Conservation (phyloP, 1,284 basidiomycete species). For the Cutaneotrichosporon mucoides region DNA sequence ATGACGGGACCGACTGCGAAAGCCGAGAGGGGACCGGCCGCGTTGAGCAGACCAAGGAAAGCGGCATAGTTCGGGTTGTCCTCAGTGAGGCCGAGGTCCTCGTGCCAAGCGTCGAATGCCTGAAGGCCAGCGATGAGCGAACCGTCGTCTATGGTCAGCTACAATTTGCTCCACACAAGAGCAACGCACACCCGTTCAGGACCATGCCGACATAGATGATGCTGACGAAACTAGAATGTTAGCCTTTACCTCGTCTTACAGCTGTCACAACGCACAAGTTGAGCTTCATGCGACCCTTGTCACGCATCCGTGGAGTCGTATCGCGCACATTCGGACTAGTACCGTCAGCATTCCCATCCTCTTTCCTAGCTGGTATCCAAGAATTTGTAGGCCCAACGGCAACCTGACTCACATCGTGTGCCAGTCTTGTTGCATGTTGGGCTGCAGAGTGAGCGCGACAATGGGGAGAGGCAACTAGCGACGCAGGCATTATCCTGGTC, state of each 20-base stretch:
- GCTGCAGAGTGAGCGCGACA: constrained; percentile 28
- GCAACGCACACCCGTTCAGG: constrained; percentile 47
- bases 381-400: background rate
- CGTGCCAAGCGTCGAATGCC: constrained; percentile 47
- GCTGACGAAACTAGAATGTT: constrained; percentile 40
- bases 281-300: constrained; percentile 48
- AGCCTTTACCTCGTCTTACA: background rate
- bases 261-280: constrained; percentile 42
- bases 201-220: constrained; percentile 50
- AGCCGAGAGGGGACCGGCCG: constrained; percentile 41
- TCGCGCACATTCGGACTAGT: constrained; percentile 45
- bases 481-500: constrained; percentile 53
- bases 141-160: constrained; percentile 43
- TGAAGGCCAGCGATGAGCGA: constrained; percentile 48
- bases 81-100: constrained; percentile 34
- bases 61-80: constrained; percentile 28
- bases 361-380: background rate
- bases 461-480: constrained; percentile 45
- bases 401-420: constrained; percentile 41
- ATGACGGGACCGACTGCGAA: constrained; percentile 48
- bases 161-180: background rate
- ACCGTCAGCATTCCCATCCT: background rate
- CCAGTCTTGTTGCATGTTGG: constrained; percentile 36
- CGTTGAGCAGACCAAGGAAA: constrained; percentile 46
- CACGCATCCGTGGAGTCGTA: constrained; percentile 41